Percentiles rank a stretch among this genome's conserved stretches.
phyloP scores from a whole-genome alignment of 140 eudicot genomes.

The Ambrosia hybrid region DNA sequence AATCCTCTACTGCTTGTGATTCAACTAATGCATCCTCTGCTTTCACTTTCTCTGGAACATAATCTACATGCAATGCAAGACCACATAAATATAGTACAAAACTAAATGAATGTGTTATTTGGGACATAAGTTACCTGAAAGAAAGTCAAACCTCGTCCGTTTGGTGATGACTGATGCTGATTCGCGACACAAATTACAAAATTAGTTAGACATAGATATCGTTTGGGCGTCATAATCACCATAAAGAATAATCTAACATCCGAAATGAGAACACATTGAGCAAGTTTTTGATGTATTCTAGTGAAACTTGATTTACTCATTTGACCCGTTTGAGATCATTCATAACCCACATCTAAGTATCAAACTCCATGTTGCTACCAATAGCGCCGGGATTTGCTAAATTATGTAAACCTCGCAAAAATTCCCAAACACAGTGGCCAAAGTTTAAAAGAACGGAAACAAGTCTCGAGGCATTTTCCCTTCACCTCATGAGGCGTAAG shows the following conservation, averaged over 20 bases:
- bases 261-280: not conserved
- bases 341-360: not conserved
- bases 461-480: too few species aligned
- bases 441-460: too few species aligned
- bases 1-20: conserved; percentile 39
- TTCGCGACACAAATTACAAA: conserved; percentile 23
- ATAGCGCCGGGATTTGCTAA: not conserved
- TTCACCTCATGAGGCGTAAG: too few species aligned
- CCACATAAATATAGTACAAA: not conserved
- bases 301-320: not conserved
- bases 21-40: conserved; percentile 75
- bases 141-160: conserved; percentile 69
- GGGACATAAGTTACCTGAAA: conserved; percentile 51
- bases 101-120: not conserved
- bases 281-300: not conserved
- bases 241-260: not conserved
- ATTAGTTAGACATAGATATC: not conserved
- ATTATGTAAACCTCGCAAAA: not conserved
- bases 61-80: conserved; percentile 43
- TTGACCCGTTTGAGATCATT: not conserved
- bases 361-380: not conserved
- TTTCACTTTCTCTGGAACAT: conserved; percentile 80
- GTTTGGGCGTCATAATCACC: too few species aligned
- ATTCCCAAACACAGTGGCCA: not conserved
- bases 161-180: conserved; percentile 68